phyloP scores from a whole-genome alignment of 208 protist genomes.

The Leishmania amazonensis region DNA sequence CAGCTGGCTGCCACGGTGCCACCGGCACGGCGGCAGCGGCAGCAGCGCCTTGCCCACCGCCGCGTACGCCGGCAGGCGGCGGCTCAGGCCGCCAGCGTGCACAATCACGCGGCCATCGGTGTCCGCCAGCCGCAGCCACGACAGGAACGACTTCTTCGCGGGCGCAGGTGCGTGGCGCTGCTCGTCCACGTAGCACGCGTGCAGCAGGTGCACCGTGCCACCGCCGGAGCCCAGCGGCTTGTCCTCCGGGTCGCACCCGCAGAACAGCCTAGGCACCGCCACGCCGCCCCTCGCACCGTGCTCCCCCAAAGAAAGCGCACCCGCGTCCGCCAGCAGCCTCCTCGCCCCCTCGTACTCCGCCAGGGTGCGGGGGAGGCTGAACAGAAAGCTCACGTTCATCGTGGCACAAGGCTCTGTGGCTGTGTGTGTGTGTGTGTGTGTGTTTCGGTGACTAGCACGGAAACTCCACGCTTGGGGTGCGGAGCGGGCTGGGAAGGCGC shows the following conservation, averaged over 20 bases:
- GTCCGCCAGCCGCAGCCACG: conserved; percentile 28
- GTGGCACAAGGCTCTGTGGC: background rate
- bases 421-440: background rate
- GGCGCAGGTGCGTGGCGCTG: conserved; percentile 1
- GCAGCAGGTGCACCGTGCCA: conserved; percentile 49
- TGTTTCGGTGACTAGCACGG: background rate
- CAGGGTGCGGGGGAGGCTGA: conserved; percentile 21
- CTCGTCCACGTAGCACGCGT: conserved; percentile 30
- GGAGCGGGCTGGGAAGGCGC: too few species aligned
- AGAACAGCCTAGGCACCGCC: conserved; percentile 25
- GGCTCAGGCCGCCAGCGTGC: conserved; percentile 55
- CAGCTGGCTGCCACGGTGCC: conserved; percentile 33
- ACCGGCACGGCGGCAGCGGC: conserved; percentile 42
- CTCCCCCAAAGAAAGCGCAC: conserved; percentile 4
- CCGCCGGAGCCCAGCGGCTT: conserved; percentile 43
- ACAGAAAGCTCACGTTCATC: conserved; percentile 28
- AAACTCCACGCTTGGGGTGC: too few species aligned
- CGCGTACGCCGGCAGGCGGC: conserved; percentile 54
- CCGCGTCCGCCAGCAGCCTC: conserved; percentile 26
- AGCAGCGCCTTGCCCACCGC: conserved; percentile 47
- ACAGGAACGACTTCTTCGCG: conserved; percentile 15
- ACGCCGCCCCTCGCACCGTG: background rate
- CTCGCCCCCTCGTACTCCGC: conserved; percentile 12
- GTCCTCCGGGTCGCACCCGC: conserved; percentile 36
- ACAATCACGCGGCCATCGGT: conserved; percentile 43